A percentile compares a stretch with the other conserved stretches of the same genome.
Evolutionary conservation across 805 yeast species (phyloP).

Genomic region (Candida pseudofarinosa): DNA sequence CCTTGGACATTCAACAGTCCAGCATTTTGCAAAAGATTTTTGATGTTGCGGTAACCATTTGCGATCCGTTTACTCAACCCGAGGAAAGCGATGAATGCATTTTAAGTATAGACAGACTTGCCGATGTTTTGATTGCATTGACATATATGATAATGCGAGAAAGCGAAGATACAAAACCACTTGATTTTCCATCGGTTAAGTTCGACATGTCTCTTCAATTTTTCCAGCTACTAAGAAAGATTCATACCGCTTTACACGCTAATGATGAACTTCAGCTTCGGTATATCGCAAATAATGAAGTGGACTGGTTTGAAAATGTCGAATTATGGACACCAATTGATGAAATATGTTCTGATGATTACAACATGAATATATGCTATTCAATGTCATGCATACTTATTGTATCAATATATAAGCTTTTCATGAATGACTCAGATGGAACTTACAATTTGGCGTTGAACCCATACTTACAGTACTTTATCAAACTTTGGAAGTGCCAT

Average conservation of each 20-base stretch:
- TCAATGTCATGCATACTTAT: slow-evolving; percentile 30
- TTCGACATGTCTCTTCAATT: slow-evolving; percentile 31
- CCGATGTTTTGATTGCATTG: slow-evolving; percentile 48
- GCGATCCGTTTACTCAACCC: slow-evolving; percentile 72
- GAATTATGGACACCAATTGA: slow-evolving; percentile 25
- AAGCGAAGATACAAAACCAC: slow-evolving; percentile 4
- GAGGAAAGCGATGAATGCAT: slow-evolving; percentile 50
- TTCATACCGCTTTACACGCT: slow-evolving; percentile 34
- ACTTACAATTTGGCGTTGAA: slow-evolving; percentile 44
- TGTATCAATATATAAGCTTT: slow-evolving; percentile 29
- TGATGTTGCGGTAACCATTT: slow-evolving; percentile 17
- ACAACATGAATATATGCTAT: slow-evolving; percentile 23
- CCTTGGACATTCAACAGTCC: slow-evolving; percentile 12
- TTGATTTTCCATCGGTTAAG: slow-evolving; percentile 25
- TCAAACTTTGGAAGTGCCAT: slow-evolving; percentile 63
- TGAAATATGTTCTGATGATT: slow-evolving; percentile 13
- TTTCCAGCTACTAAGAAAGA: slow-evolving; percentile 35
- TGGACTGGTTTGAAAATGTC: slow-evolving; percentile 20
- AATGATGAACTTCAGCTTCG: slow-evolving; percentile 40
- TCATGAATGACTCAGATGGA: slow-evolving; percentile 15
- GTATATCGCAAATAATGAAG: slow-evolving; percentile 36
- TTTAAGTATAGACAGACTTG: slow-evolving; percentile 52
- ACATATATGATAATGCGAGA: slow-evolving; percentile 12
- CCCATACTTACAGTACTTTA: slow-evolving; percentile 57
- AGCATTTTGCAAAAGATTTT: slow-evolving; percentile 13